Percentiles rank a stretch among this genome's conserved stretches.
phyloP scores from a whole-genome alignment of 2,329 filamentous ascomycete species.

The Alternaria rosae region DNA sequence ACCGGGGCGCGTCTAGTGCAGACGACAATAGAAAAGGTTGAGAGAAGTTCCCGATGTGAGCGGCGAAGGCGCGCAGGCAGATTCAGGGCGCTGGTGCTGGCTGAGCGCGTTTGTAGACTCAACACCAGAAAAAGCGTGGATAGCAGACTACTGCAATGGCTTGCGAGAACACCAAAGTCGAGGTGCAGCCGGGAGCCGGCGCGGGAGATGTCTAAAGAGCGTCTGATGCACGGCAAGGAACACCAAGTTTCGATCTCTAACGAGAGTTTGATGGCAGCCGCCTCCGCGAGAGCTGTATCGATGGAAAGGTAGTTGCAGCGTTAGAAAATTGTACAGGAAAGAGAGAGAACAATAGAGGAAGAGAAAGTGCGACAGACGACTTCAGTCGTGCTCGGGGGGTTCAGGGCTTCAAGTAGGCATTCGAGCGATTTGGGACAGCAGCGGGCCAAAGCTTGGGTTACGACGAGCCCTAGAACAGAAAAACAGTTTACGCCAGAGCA shows the following conservation, averaged over 20 bases:
- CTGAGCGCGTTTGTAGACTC: slow-evolving; percentile 32
- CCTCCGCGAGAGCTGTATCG: slow-evolving; percentile 24
- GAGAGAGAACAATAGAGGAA: slow-evolving; percentile 30
- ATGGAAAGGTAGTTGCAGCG: slow-evolving; percentile 33
- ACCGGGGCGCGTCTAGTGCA: neutral
- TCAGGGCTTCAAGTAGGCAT: slow-evolving; percentile 37
- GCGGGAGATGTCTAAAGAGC: slow-evolving; percentile 22
- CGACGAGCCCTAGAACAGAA: slow-evolving; percentile 40
- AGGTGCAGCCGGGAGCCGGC: slow-evolving; percentile 31
- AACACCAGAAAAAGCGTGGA: slow-evolving; percentile 44
- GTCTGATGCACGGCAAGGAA: slow-evolving; percentile 39
- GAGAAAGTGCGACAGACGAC: slow-evolving; percentile 32
- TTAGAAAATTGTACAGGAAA: slow-evolving; percentile 26
- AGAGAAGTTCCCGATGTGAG: neutral
- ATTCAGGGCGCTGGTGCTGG: slow-evolving; percentile 15
- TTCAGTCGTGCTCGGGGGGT: slow-evolving; percentile 17
- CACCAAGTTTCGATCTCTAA: slow-evolving; percentile 33
- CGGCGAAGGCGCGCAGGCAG: neutral
- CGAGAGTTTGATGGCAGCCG: slow-evolving; percentile 40
- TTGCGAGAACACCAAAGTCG: slow-evolving; percentile 46
- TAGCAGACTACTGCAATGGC: slow-evolving; percentile 34
- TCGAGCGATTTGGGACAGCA: slow-evolving; percentile 43
- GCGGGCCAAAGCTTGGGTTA: slow-evolving; percentile 44
- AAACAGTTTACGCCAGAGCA: slow-evolving; percentile 42
- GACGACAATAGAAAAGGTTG: neutral